Percentiles rank a stretch among this genome's conserved stretches.
Conservation (phyloP, 2,329 filamentous ascomycete species). For the Botrytis fabae region DNA sequence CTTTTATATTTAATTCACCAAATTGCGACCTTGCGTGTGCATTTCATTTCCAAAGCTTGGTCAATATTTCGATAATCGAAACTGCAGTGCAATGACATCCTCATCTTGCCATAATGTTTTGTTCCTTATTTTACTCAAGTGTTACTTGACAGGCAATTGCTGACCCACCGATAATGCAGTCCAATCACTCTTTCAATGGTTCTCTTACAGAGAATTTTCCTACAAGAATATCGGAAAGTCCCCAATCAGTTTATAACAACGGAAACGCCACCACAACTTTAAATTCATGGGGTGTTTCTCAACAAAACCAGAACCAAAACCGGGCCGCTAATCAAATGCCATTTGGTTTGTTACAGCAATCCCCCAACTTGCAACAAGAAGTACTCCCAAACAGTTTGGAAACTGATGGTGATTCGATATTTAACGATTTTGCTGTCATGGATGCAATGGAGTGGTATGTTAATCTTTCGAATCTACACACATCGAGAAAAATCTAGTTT, state of each 20-base stretch:
- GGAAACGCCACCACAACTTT: background rate
- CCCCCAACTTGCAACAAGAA: slow-evolving; percentile 29
- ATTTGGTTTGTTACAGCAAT: slow-evolving; percentile 22
- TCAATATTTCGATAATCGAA: background rate
- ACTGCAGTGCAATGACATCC: background rate
- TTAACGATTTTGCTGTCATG: slow-evolving; percentile 58
- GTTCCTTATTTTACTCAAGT: background rate
- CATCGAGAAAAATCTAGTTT: background rate
- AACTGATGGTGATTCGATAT: slow-evolving; percentile 49
- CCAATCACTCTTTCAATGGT: slow-evolving; percentile 17
- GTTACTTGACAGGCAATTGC: background rate
- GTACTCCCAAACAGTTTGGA: slow-evolving; percentile 33
- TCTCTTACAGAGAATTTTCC: slow-evolving; percentile 4
- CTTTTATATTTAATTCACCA: background rate
- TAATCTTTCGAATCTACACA: background rate
- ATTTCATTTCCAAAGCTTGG: background rate
- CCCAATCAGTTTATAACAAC: background rate
- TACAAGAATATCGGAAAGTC: slow-evolving; percentile 13
- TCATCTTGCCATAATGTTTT: background rate
- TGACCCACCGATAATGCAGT: background rate
- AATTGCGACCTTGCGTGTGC: background rate
- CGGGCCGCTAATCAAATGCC: background rate
- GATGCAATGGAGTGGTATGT: slow-evolving; percentile 52
- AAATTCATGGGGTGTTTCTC: slow-evolving; percentile 7
- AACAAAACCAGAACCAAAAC: slow-evolving; percentile 15